These are phyloP conservation scores for Penicillium occitanis DNA, from an alignment of 2,329 filamentous ascomycete species.

Conservation along the genomic window DNA sequence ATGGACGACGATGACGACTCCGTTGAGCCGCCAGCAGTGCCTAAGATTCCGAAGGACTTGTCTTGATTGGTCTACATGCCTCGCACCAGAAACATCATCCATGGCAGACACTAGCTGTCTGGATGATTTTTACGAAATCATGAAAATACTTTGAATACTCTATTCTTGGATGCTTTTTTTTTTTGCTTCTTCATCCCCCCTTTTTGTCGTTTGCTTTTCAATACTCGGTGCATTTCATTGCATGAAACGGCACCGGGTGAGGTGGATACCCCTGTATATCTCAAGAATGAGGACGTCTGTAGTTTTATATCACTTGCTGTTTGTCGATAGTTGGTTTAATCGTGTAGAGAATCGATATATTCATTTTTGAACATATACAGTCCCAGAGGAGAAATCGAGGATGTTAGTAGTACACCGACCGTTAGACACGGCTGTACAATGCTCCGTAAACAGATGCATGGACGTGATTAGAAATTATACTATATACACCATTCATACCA, in stretches of 20 bases:
- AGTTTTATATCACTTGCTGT: background rate
- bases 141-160: background rate
- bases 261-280: constrained; percentile 22
- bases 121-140: background rate
- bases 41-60: background rate
- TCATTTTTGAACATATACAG: background rate
- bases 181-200: background rate
- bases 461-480: background rate
- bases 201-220: background rate
- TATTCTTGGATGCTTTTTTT: background rate
- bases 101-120: background rate
- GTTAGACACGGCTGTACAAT: background rate
- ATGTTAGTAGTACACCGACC: background rate
- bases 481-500: background rate
- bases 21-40: constrained; percentile 29
- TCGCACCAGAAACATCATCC: background rate
- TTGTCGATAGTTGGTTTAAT: background rate
- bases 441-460: background rate
- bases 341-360: background rate
- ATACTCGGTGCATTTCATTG: background rate
- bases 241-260: constrained; percentile 5
- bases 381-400: background rate
- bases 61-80: background rate
- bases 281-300: background rate
- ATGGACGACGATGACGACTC: constrained; percentile 48